phyloP scores from a whole-genome alignment of 495 filamentous ascomycete species.

The Aspergillus haitiensis region DNA sequence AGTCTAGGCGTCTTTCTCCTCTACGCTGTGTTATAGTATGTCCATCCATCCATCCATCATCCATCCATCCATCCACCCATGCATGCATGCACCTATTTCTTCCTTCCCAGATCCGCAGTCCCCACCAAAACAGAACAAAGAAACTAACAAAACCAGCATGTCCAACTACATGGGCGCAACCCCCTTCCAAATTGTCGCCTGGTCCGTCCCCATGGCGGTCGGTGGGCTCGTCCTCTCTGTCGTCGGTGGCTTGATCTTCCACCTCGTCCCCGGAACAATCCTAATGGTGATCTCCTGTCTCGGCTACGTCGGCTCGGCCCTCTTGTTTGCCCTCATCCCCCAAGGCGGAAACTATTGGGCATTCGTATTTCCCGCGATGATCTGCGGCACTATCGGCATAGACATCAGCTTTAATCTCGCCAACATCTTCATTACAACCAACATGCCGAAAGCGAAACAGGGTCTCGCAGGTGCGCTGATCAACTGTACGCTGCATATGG shows the following conservation, averaged over 20 bases:
- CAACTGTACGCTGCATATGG: constrained; percentile 68
- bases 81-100: not conserved
- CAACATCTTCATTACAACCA: constrained; percentile 82
- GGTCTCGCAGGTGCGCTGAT: constrained; percentile 74
- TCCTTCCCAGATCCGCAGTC: too few species aligned
- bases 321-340: constrained; percentile 75
- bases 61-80: not conserved
- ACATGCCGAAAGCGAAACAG: constrained; percentile 66
- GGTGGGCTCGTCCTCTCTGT: constrained; percentile 73
- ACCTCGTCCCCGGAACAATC: constrained; percentile 69
- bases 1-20: constrained; percentile 74
- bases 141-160: constrained; percentile 47
- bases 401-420: constrained; percentile 83
- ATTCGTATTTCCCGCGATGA: constrained; percentile 79
- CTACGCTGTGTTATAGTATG: constrained; percentile 78
- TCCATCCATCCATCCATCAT: not conserved
- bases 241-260: constrained; percentile 72
- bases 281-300: constrained; percentile 67
- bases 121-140: too few species aligned
- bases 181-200: constrained; percentile 73
- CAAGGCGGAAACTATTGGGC: constrained; percentile 63
- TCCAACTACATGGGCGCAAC: constrained; percentile 63
- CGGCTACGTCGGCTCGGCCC: constrained; percentile 61
- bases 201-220: constrained; percentile 73
- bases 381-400: constrained; percentile 76